These are phyloP conservation scores for Durotheca rogersii DNA, from an alignment of 495 filamentous ascomycete species.

Conservation along the genomic window DNA sequence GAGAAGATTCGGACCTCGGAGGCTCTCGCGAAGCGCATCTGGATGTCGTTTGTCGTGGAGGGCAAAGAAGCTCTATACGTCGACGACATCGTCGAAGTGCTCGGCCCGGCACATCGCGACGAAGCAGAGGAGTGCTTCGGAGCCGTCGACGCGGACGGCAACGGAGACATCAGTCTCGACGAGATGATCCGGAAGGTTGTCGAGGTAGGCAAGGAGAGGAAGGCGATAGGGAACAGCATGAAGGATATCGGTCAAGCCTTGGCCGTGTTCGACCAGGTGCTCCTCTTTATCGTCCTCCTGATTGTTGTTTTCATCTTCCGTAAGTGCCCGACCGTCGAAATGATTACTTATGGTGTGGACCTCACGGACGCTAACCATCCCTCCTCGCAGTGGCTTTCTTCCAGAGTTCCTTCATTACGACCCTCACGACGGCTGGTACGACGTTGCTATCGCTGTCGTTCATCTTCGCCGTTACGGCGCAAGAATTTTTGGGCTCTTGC, in stretches of 20 bases:
- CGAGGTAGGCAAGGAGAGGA: constrained; percentile 78
- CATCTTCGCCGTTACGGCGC: constrained; percentile 85
- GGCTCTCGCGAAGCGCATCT: constrained; percentile 85
- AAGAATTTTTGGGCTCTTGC: constrained; percentile 92
- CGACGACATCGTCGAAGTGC: constrained; percentile 84
- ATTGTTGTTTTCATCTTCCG: constrained; percentile 83
- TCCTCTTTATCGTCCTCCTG: constrained; percentile 74
- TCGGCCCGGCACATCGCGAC: constrained; percentile 66
- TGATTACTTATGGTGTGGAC: too few relatives aligned
- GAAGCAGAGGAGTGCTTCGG: constrained; percentile 83
- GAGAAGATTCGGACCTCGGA: constrained; percentile 80
- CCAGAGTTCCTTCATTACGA: constrained; percentile 78
- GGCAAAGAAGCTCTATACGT: constrained; percentile 73
- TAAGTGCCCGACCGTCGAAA: constrained; percentile 49
- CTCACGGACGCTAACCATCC: constrained; percentile 13
- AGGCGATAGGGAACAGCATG: constrained; percentile 86
- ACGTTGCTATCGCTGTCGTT: constrained; percentile 91
- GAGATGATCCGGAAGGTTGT: constrained; percentile 90
- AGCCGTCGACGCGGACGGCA: constrained; percentile 79
- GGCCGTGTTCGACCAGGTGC: constrained; percentile 79
- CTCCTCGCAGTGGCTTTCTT: constrained; percentile 68
- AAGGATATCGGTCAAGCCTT: constrained; percentile 97
- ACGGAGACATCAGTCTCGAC: constrained; percentile 90
- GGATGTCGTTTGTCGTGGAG: constrained; percentile 98
- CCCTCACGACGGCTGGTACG: constrained; percentile 93